Conservation (phyloP, 2,329 filamentous ascomycete genomes). For the Talaromyces piceae region DNA sequence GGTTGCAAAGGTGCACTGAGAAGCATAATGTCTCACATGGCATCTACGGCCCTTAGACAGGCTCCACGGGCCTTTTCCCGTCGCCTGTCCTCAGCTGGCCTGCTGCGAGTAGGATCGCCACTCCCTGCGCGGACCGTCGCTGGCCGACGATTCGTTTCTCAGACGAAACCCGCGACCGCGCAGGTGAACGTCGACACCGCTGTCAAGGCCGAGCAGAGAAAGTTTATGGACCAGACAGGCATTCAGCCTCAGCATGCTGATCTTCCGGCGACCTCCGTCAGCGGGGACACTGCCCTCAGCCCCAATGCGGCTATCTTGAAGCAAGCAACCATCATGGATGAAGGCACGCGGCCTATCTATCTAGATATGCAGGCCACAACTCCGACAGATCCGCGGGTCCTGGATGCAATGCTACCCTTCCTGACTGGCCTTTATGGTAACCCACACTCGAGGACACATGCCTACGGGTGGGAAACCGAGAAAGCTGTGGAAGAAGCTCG, state of each 20-base stretch:
- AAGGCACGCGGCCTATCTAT: conserved; percentile 90
- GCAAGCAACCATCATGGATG: conserved; percentile 86
- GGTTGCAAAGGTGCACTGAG: conserved; percentile 14
- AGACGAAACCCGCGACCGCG: conserved; percentile 61
- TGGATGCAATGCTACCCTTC: conserved; percentile 94
- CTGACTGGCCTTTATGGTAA: conserved; percentile 93
- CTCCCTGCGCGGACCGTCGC: conserved; percentile 30
- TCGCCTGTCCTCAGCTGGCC: conserved; percentile 37
- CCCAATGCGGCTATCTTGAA: conserved; percentile 78
- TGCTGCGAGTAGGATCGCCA: conserved; percentile 33
- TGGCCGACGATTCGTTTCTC: conserved; percentile 70
- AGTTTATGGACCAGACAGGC: conserved; percentile 58
- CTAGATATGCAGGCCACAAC: conserved; percentile 98
- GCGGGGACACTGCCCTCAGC: conserved; percentile 64
- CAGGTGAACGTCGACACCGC: conserved; percentile 76
- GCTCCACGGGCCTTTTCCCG: conserved; percentile 55
- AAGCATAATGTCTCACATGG: conserved; percentile 54
- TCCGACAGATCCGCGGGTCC: conserved; percentile 83
- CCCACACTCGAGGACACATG: conserved; percentile 92
- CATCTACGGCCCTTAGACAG: conserved; percentile 62
- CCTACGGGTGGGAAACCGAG: conserved; percentile 98
- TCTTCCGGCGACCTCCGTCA: conserved; percentile 51
- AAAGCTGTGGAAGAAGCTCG: conserved; percentile 85
- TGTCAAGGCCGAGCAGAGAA: conserved; percentile 78
- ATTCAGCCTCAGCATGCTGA: conserved; percentile 49